Percentiles rank a stretch among this genome's conserved stretches.
These are phyloP conservation scores for Polytrichum formosum DNA, from an alignment of 225 moss, liverwort and hornwort genomes.

Conservation along the genomic window DNA sequence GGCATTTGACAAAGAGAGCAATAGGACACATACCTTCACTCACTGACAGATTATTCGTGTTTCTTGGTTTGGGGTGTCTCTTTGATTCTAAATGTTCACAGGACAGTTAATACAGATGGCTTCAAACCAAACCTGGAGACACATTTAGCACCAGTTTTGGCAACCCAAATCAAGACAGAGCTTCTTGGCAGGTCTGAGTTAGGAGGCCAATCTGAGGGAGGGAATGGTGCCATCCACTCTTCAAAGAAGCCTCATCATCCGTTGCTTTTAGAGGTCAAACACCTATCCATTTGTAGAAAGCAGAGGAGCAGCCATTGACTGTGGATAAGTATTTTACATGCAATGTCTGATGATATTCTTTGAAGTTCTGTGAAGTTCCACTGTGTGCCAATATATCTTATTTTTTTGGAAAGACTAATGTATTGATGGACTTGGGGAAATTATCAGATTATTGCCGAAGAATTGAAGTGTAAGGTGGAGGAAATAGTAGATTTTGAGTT, in stretches of 20 bases:
- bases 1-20: no score
- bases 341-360: no score
- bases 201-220: constrained; percentile 40
- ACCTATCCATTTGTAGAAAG: constrained; percentile 3
- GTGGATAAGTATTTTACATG: no score
- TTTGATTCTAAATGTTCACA: constrained; percentile 17
- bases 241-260: constrained; percentile 78
- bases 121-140: constrained; percentile 82
- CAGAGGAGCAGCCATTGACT: no score
- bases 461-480: constrained; percentile 65
- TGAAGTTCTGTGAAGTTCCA: no score
- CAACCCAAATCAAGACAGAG: constrained; percentile 73
- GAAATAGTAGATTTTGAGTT: constrained; percentile 90
- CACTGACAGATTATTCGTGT: no score
- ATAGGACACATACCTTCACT: no score
- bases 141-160: constrained; percentile 81
- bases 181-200: constrained; percentile 55
- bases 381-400: no score
- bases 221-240: constrained; percentile 65
- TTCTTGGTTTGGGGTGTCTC: no score
- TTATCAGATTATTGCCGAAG: constrained; percentile 74
- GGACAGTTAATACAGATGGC: constrained; percentile 72
- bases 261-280: constrained; percentile 68
- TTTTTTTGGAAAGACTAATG: not conserved
- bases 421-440: not conserved